These are phyloP conservation scores for Penicillium sp. DNA, from an alignment of 2,329 filamentous ascomycete species.

Conservation along the genomic window DNA sequence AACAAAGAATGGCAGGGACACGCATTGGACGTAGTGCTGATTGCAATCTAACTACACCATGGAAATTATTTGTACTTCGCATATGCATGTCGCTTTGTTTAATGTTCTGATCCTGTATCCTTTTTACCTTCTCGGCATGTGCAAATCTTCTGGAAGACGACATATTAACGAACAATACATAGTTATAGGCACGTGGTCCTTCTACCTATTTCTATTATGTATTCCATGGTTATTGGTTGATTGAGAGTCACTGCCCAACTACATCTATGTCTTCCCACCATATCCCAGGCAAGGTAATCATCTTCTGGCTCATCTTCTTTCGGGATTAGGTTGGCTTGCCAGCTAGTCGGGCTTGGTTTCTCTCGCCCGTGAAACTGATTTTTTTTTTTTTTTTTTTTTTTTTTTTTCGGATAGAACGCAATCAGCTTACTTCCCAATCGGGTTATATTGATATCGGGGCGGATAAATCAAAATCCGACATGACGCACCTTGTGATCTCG, in stretches of 20 bases:
- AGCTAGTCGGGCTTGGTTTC: accelerated
- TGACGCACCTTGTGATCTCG: slow-evolving; percentile 6
- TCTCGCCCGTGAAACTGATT: no score
- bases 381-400: no score
- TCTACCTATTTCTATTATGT: not conserved
- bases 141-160: not conserved
- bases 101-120: not conserved
- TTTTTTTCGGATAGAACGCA: no score
- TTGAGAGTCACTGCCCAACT: not conserved
- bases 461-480: slow-evolving; percentile 6
- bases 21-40: not conserved
- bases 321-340: not conserved
- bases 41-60: not conserved
- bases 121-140: not conserved
- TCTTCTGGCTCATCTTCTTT: not conserved
- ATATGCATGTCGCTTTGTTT: not conserved
- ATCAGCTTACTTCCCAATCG: not conserved
- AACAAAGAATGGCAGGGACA: not conserved
- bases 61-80: not conserved
- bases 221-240: not conserved
- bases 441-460: slow-evolving; percentile 7
- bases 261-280: no score
- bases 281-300: no score
- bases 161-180: not conserved
- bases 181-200: not conserved